Evolutionary conservation across 306 rosid species (phyloP), one percentile per base, ranked within the genome.

Genomic region (Carpinus fangiana): DNA sequence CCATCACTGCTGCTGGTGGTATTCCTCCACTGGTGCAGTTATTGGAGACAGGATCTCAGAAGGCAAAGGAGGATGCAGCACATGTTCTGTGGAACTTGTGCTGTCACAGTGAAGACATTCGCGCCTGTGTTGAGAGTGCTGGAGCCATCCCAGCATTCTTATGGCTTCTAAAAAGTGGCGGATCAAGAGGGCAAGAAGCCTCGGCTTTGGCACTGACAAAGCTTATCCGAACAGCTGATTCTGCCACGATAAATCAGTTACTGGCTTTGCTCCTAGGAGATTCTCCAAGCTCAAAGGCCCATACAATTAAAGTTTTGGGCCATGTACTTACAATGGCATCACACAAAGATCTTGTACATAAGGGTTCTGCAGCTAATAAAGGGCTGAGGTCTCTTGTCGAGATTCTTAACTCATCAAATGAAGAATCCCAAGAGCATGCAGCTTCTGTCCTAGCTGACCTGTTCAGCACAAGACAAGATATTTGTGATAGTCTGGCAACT

Each of bases 1-100:
- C 98, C 77, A 92, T 92, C 78, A 95, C 98, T 73, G 98, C 98
- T 86, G 98, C 98, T 34, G 98, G 98, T 67, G 98, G 97, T 72
- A 95, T 95, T 86, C 98, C 98, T 78, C 97, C 91, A 46, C 64
- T 95, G 85, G 98, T 95, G 82, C 97, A 95, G 90, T 83, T 92
- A 79, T 84, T 95, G 83, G 98, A 95, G 85, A 88, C 93, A 20
- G 97, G 98, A 77, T 91, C 98, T 36, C 97, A 91, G 75, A 90
- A 92, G 79, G 98, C 98, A 54, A 92, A 89, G 85, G 98, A 95
- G 89, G 97, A 92, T 26, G 97, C 97, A 2, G 98, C 98, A 69
- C 95, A 92, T 82, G 88, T 92, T 83, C 86, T 95, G 73, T 90
- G 98, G 96, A 91, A 90, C 86, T 85, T 95, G 81, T 95, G 98